These are phyloP conservation scores for Tricholoma matsutake DNA, from an alignment of 768 basidiomycete species.

Conservation along the genomic window DNA sequence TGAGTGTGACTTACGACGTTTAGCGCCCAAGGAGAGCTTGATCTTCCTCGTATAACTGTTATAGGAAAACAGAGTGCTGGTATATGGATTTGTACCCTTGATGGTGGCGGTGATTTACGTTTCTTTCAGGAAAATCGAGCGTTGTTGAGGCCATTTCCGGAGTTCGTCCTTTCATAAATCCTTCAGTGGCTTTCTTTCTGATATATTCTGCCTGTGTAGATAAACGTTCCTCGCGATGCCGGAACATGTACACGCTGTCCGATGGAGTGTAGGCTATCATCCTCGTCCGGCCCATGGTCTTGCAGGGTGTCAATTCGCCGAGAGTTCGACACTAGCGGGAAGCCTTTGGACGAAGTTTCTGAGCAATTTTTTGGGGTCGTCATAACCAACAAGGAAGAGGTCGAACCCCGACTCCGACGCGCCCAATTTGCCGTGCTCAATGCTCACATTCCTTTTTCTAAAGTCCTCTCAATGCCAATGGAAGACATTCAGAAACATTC, in stretches of 20 bases:
- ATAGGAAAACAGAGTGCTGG: conserved; percentile 54
- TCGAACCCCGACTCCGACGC: conserved; percentile 43
- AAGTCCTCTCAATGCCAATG: conserved; percentile 15
- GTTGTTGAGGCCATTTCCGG: conserved; percentile 23
- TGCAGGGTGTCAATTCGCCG: conserved; percentile 40
- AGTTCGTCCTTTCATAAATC: neutral
- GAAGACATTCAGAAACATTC: conserved; percentile 21
- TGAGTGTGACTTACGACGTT: neutral
- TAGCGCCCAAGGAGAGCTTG: conserved; percentile 44
- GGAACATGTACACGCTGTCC: conserved; percentile 26
- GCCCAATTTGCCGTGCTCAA: conserved; percentile 31
- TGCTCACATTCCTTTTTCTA: conserved; percentile 10
- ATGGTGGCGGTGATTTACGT: neutral
- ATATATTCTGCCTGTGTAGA: conserved; percentile 31
- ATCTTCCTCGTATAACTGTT: conserved; percentile 48
- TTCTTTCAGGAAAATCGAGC: conserved; percentile 36
- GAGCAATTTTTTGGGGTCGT: conserved; percentile 15
- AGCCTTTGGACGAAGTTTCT: conserved; percentile 13
- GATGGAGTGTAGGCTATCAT: conserved; percentile 32
- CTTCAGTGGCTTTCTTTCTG: neutral
- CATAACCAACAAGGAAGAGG: conserved; percentile 32
- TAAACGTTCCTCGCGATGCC: neutral
- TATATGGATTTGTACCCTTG: conserved; percentile 1
- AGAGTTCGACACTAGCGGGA: conserved; percentile 32
- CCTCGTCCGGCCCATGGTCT: conserved; percentile 24